These are phyloP conservation scores for Saccharum spontaneum DNA, from an alignment of 176 grass and related monocot species.

Conservation along the genomic window DNA sequence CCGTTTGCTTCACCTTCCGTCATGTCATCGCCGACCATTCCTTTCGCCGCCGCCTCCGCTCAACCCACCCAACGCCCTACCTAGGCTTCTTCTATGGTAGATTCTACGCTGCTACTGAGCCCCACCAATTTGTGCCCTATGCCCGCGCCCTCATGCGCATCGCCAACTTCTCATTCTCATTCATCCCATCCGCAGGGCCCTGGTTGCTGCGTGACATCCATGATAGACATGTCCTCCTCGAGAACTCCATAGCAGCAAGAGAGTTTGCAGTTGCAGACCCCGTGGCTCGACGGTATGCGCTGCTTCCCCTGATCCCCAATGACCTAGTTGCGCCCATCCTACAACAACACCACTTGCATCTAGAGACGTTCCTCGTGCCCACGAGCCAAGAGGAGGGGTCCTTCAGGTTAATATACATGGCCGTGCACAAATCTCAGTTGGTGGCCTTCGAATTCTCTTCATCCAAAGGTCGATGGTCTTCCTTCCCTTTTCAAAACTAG, in stretches of 20 bases:
- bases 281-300: not conserved
- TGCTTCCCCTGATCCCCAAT: not conserved
- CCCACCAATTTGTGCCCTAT: constrained; percentile 3
- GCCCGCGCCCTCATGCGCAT: not conserved
- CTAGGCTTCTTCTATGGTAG: not conserved
- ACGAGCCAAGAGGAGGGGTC: not conserved
- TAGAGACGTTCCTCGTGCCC: constrained; percentile 16
- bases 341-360: not conserved
- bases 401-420: constrained; percentile 16
- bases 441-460: constrained; percentile 30
- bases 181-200: not conserved
- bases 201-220: not conserved
- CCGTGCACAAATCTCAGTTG: not conserved
- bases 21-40: not conserved
- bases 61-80: not conserved
- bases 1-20: not conserved
- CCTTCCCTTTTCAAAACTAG: not conserved
- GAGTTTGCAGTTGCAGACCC: constrained; percentile 4
- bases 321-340: not conserved
- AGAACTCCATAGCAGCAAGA: not conserved
- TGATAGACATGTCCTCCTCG: constrained; percentile 15
- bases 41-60: constrained; percentile 5
- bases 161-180: constrained; percentile 22
- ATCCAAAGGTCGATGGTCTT: not conserved
- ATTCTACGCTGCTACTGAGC: not conserved